phyloP scores from a whole-genome alignment of 169 alveolate genomes.

The Plasmodium cynomolgi region DNA sequence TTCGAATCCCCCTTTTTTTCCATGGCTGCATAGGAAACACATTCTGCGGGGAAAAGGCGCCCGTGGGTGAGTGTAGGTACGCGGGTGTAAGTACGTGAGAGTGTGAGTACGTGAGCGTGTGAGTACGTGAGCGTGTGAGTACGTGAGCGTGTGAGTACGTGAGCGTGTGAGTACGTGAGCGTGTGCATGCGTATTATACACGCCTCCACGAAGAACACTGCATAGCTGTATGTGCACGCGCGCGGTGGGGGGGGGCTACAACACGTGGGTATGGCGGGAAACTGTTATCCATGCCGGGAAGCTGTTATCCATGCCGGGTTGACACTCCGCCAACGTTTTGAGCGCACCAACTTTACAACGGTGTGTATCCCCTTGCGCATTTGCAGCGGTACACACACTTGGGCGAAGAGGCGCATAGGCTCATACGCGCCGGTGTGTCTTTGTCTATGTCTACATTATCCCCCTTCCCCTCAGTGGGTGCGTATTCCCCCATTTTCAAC shows the following conservation, averaged over 20 bases:
- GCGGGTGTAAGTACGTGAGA: neutral
- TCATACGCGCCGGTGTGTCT: neutral
- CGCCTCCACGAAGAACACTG: neutral
- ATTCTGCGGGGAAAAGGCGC: neutral
- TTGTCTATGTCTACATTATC: neutral
- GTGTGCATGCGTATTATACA: neutral
- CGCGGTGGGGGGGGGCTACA: neutral
- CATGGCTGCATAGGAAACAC: conserved; percentile 72
- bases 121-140: neutral
- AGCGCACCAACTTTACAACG: neutral
- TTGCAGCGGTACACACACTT: neutral
- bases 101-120: neutral
- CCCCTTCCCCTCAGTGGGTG: neutral
- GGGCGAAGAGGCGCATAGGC: neutral
- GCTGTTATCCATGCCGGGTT: neutral
- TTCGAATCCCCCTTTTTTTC: conserved; percentile 72
- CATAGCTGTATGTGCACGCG: neutral
- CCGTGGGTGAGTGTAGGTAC: neutral
- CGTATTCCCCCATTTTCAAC: neutral
- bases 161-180: neutral
- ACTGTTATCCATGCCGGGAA: neutral
- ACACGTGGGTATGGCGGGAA: neutral
- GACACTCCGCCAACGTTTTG: neutral
- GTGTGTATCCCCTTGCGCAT: neutral
- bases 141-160: neutral